Conservation (phyloP, 495 filamentous ascomycete genomes). For the Aspergillus funiculosus region DNA sequence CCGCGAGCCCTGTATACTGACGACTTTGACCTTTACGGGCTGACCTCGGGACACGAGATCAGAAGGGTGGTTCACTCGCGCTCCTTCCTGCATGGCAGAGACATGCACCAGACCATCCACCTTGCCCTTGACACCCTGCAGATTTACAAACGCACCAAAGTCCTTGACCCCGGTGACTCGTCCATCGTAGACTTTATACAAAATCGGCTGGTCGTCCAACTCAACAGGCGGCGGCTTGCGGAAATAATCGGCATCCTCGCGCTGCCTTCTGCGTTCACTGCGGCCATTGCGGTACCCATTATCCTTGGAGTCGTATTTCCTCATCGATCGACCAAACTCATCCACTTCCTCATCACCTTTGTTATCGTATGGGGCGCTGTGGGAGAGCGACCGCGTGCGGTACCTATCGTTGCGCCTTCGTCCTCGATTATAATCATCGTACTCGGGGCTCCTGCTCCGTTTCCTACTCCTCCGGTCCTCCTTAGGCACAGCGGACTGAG, state of each 20-base stretch:
- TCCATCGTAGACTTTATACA: constrained; percentile 88
- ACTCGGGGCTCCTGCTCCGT: constrained; percentile 66
- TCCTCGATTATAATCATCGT: constrained; percentile 51
- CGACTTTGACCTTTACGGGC: constrained; percentile 85
- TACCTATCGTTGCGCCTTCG: constrained; percentile 48
- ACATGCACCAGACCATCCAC: constrained; percentile 93
- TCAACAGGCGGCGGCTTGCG: constrained; percentile 69
- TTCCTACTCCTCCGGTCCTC: constrained; percentile 50
- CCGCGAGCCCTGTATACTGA: constrained; percentile 72
- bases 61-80: constrained; percentile 83
- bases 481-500: constrained; percentile 14
- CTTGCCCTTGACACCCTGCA: constrained; percentile 80
- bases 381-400: constrained; percentile 52
- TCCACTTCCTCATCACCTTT: constrained; percentile 56
- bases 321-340: constrained; percentile 53
- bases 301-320: constrained; percentile 33
- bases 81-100: constrained; percentile 85
- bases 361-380: constrained; percentile 37
- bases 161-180: constrained; percentile 87
- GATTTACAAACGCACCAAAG: constrained; percentile 92
- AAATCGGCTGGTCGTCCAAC: constrained; percentile 69
- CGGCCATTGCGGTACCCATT: constrained; percentile 40
- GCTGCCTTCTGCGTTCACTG: constrained; percentile 32
- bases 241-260: constrained; percentile 58
- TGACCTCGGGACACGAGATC: constrained; percentile 79